Base-by-base conservation (phyloP, 495 filamentous ascomycete species). In the Podospora tetraspora region DNA sequence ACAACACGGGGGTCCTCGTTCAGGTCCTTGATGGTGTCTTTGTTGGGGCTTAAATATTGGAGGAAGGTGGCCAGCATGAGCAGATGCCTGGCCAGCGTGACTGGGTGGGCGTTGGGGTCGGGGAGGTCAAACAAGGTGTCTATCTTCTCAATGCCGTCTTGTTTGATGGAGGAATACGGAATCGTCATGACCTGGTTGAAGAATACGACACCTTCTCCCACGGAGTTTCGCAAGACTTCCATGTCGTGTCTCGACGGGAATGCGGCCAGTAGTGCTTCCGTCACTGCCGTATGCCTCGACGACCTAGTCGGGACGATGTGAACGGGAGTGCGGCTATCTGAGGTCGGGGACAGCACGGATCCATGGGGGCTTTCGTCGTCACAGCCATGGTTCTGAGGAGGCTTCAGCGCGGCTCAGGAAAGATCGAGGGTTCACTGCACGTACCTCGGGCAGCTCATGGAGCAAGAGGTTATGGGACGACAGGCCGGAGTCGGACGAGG, bases 61-160 rank as follows among this genome's bases (percentile, higher is more conserved):
- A 84, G 61, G 57, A 77, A 77, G 23, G 73, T 76, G 8, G 76
- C 82, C 11, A 85, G 78, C 34, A 77, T 61, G 3, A 85, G 71
- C 64, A 84, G 80, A 29, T 75, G 77, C 7, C 76, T 76, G 8
- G 82, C 82, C 27, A 83, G 70, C 3, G 82, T 69, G 3, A 83
- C 77, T 11, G 82, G 83, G 69, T 84, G 83, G 3, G 76, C 76
- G 0, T 61, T 73, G 56, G 72, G 69, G 2, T 70, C 69, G 0
- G 81, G 81, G 12, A 74, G 66, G 12, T 75, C 68, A 4, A 84
- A 71, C 29, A 82, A 72, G n/a, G 77, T 70, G 58, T 68, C 69
- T 32, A 32, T 30, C 25, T 25, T 63, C 16, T 37, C 27, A 3
- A 56, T 19, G n/a, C 61, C 59, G 19, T 57, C 6, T 11, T 29